Base-by-base conservation (phyloP, 1,284 basidiomycete species). In the Meira miltonrushii region DNA sequence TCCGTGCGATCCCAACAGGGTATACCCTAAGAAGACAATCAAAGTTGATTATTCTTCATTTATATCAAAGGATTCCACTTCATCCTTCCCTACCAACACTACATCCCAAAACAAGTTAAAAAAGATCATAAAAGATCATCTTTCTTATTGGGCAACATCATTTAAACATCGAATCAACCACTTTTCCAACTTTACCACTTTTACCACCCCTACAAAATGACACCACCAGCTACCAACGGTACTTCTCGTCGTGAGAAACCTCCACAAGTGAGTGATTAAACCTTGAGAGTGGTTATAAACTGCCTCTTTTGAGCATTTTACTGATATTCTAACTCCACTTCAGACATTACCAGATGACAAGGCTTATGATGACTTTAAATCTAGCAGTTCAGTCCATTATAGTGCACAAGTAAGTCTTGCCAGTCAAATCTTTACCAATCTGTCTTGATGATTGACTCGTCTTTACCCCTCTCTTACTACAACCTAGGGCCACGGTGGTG, bases 261-360 rank as follows among this genome's bases (percentile, higher is more conserved):
- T 48, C 46, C 17, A 13, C 46, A 48, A 23, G 46, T 48, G 17
- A 8, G 46, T 25, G 46, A 17, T 5, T 5, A 15, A 10, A 10
- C 8, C 8, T 33, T 33, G 28, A 8, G 28, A 33, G 39, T 11
- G 39, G 39, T 11, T 40, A 40, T 40, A n/a, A 40, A 40, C 39
- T n/a, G n/a, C n/a, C 28, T 8, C 28, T 33, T 8, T 33, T 8
- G 8, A 33, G 10, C 41, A 21, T 15, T 10, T 21, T 6, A 21
- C 41, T 43, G 10, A 43, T 43, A 3, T 43, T 43, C 15, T 38
- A 3, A 15, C 12, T 12, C 48, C 6, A 15, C 28, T 55, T 2
- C 58, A 68, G 47, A 50, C 60, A 39, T 66, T 63, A 37, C 68
- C 68, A 17, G 68, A 69, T 44, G 59, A 70, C 62, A 70, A 70